Percentiles rank a stretch among this genome's conserved stretches.
Conservation (phyloP, 2,329 filamentous ascomycete species). For the Ambrosiella cleistominuta region DNA sequence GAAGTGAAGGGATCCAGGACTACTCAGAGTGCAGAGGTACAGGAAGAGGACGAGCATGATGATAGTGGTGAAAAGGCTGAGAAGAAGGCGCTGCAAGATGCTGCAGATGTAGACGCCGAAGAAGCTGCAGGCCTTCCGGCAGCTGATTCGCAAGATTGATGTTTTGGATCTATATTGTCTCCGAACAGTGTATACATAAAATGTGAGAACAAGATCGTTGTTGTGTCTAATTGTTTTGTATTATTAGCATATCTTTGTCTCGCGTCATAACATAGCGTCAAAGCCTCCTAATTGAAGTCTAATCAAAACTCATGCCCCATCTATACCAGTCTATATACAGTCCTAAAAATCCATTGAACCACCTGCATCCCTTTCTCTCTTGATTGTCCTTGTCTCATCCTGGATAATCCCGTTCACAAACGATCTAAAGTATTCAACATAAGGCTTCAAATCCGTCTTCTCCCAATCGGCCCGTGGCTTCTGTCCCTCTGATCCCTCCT, state of each 20-base stretch:
- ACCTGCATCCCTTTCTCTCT: constrained; percentile 36
- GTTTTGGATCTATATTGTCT: too few relatives aligned
- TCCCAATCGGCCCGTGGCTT: constrained; percentile 64
- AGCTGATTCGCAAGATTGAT: too few relatives aligned
- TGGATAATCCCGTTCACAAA: constrained; percentile 68
- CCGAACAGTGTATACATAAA: not conserved
- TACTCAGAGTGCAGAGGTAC: constrained; percentile 17
- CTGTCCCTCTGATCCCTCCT: constrained; percentile 14
- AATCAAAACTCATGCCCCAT: not conserved
- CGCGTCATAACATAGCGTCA: constrained; percentile 6
- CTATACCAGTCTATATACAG: not conserved
- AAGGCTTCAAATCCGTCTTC: constrained; percentile 88
- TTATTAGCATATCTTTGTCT: not conserved
- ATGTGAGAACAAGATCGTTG: not conserved
- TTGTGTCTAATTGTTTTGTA: not conserved
- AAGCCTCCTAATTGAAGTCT: not conserved
- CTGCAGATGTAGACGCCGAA: constrained; percentile 2
- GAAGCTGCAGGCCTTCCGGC: not conserved
- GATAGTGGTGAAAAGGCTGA: constrained; percentile 6
- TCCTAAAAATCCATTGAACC: constrained; percentile 33
- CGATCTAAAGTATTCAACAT: constrained; percentile 71
- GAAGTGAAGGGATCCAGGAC: constrained; percentile 12
- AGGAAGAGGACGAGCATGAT: constrained; percentile 17
- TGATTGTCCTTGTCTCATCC: constrained; percentile 45
- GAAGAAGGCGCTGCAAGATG: constrained; percentile 10